These are phyloP conservation scores for Corynespora cassiicola DNA, from an alignment of 2,329 filamentous ascomycete species.

Conservation along the genomic window DNA sequence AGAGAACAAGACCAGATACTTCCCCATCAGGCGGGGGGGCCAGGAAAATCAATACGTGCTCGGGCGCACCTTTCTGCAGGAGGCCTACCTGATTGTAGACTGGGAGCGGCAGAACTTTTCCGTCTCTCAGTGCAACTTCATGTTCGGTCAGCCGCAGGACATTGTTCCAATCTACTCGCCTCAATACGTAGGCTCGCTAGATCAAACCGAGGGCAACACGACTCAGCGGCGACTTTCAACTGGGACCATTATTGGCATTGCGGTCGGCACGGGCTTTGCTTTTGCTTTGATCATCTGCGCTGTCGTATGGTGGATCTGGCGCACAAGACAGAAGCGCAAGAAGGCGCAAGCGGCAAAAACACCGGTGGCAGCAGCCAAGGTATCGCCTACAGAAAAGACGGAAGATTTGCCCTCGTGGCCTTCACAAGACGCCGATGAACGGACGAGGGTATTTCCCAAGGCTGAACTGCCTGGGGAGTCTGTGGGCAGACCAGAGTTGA, in stretches of 20 bases:
- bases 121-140: constrained; percentile 49
- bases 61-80: constrained; percentile 73
- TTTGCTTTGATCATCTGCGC: constrained; percentile 38
- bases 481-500: constrained; percentile 22
- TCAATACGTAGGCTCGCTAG: constrained; percentile 20
- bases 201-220: constrained; percentile 2
- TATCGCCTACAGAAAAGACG: constrained; percentile 18
- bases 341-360: constrained; percentile 29
- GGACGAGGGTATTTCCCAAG: constrained; percentile 50
- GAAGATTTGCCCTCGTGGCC: constrained; percentile 32
- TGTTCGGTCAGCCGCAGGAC: constrained; percentile 27
- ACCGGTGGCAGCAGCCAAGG: constrained; percentile 26
- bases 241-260: constrained; percentile 53
- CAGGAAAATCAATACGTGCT: constrained; percentile 65
- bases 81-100: constrained; percentile 62
- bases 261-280: constrained; percentile 46
- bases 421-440: constrained; percentile 23
- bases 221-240: constrained; percentile 25
- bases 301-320: constrained; percentile 43
- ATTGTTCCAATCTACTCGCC: constrained; percentile 43
- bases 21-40: constrained; percentile 66
- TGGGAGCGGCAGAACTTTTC: constrained; percentile 57
- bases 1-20: constrained; percentile 68
- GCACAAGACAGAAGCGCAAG: constrained; percentile 28
- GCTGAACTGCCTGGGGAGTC: constrained; percentile 51